phyloP scores from a whole-genome alignment of 176 grass and related monocot species.

The Musa itinerans region DNA sequence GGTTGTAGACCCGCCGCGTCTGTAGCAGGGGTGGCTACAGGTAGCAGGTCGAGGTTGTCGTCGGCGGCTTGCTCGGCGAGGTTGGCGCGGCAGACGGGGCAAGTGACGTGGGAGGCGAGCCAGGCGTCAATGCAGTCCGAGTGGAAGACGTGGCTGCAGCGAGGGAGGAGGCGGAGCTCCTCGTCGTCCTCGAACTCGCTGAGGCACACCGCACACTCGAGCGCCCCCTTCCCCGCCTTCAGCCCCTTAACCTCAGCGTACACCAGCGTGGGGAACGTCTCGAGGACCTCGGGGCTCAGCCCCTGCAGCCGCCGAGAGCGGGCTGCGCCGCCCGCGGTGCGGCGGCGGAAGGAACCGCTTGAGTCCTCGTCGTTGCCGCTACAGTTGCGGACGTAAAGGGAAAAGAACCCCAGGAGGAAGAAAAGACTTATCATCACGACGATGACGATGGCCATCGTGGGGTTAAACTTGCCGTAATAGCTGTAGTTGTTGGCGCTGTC shows the following conservation, averaged over 20 bases:
- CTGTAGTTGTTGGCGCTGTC: neutral
- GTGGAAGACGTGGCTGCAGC: constrained; percentile 91
- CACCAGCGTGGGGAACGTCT: constrained; percentile 58
- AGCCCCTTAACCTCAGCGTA: constrained; percentile 82
- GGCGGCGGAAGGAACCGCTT: neutral
- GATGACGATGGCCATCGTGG: constrained; percentile 69
- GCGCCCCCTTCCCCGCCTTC: constrained; percentile 54
- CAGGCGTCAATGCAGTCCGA: constrained; percentile 81
- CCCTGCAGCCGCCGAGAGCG: constrained; percentile 42
- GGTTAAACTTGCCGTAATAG: constrained; percentile 29
- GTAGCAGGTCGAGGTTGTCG: neutral
- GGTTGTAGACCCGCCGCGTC: neutral
- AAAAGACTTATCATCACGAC: constrained; percentile 62
- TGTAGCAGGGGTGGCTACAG: neutral
- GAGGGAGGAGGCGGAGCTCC: constrained; percentile 62
- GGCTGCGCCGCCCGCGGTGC: neutral
- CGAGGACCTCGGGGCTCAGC: constrained; percentile 41
- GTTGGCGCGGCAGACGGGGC: constrained; percentile 77
- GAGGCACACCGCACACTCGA: constrained; percentile 90
- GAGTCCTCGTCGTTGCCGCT: constrained; percentile 6
- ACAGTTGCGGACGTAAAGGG: constrained; percentile 73
- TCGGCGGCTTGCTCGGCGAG: constrained; percentile 21
- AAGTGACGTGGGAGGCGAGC: constrained; percentile 67
- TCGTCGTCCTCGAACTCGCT: constrained; percentile 97
- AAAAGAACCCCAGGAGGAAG: constrained; percentile 87